Base-by-base conservation (phyloP, 805 yeast genomes). In the Lipomyces yamanashiensis region DNA sequence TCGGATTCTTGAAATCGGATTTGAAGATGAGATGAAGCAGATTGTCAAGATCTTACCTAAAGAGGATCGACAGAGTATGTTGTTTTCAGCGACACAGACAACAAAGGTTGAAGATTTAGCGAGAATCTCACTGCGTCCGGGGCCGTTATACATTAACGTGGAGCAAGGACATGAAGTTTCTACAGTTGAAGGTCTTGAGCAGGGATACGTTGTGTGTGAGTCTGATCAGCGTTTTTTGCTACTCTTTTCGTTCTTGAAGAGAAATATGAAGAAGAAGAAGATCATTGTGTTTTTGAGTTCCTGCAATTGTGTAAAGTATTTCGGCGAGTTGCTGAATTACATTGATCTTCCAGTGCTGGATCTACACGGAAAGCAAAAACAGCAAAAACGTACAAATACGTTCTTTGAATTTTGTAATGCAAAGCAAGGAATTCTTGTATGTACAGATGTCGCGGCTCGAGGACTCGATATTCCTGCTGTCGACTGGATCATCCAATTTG, bases 391-490 rank as follows among this genome's bases (percentile, higher is more conserved):
- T 76, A 95, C 99, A 57, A 95, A 95, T 78, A 95, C 99, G 6
- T 95, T 95, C 76, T 93, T 93, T 75, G 99, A 95, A 80, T 95
- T 95, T 78, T 91, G 98, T 81, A 95, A 95, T 73, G 98, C 99
- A 63, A 92, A 88, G 72, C 90, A 87, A 74, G 99, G 99, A 54
- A 92, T 90, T 50, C 78, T 95, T 72, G 83, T 95, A 60, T 95
- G 98, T 80, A 95, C 99, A 0, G 99, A 95, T 78, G 99, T 95
- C 70, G 99, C 99, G 39, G 99, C 99, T 23, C 87, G 99, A 83
- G 99, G 99, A 28, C 85, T 95, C 70, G 99, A 95, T 81, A 95
- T 95, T 71, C 99, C 99, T 59, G 88, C 96, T 36, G 99, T 95
- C 60, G 99, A 96, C 80, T 95, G 99, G 99, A 95, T 95, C 74